Percentiles rank a stretch among this genome's conserved stretches.
These are phyloP conservation scores for peach (Prunus persica) DNA, from an alignment of 306 rosid species.

Conservation along the genomic window Prunus_persica_NCBIv2 NC_034013.1:13980001-13980500, in stretches of 20 bases:
- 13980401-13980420: conserved; percentile 17
- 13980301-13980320: conserved; percentile 79
- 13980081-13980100: not conserved
- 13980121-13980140: not conserved
- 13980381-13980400: conserved; percentile 26
- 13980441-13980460: conserved; percentile 30
- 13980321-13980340: conserved; percentile 85
- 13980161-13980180: not conserved
- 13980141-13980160: not conserved
- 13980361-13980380: conserved; percentile 60
- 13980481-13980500: conserved; percentile 41
- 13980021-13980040: conserved; percentile 28
- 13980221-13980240: conserved; percentile 99
- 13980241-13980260: conserved; percentile 84
- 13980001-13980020: conserved; percentile 62
- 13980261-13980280: conserved; percentile 89
- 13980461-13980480: conserved; percentile 70
- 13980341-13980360: conserved; percentile 98
- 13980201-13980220: conserved; percentile 91
- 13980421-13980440: conserved; percentile 13
- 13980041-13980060: conserved; percentile 19
- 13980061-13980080: not conserved
- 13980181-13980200: conserved; percentile 18
- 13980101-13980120: not conserved
- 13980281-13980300: conserved; percentile 98